Base-by-base conservation (phyloP, 73 alveolate genomes). In the Diophrys appendiculata region DNA sequence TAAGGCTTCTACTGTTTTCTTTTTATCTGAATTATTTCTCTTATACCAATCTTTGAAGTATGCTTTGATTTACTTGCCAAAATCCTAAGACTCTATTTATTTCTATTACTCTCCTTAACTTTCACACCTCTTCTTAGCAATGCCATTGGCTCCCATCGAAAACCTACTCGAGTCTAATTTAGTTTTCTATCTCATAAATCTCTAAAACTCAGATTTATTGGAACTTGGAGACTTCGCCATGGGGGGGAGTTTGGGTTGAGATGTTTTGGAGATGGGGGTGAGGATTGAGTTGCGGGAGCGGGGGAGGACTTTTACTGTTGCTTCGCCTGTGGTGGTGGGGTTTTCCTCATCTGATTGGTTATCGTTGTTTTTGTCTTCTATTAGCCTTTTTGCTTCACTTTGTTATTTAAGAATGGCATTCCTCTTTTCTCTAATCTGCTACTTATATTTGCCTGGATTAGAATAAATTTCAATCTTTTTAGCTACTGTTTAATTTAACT, bases 401-500 rank as follows among this genome's bases (percentile, higher is more conserved):
- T 23, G 13, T 23, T 11, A 23, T 11, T 23, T 60, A 27, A 3
- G 25, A 3, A 23, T 13, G 2, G 28, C 18, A 60, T 60, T 52
- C 31, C 25, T 60, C 28, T 23, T 23, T 23, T 60, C 33, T 60
- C 28, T 13, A 60, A 31, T 60, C 71, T 23, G 24, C 65, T 23
- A 27, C 71, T 11, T 27, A 27, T 60, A 31, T 23, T 60, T 60
- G 28, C 31, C 2, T 23, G 71, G 71, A 60, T 60, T 60, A 23
- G 18, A 60, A 31, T 60, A 60, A 23, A 60, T 27, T 31, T 60
- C 71, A 60, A 60, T 60, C 28, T 60, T 60, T 31, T 60, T 60
- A 31, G 18, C 25, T 3, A 60, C 71, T 60, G 18, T 27, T 3
- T 60, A 27, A 60, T 60, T 60, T 2, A 60, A 31, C 71, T 60